Percentiles rank a stretch among this genome's conserved stretches.
phyloP scores from a whole-genome alignment of 2,329 filamentous ascomycete genomes.

The Triangularia setosa region DNA sequence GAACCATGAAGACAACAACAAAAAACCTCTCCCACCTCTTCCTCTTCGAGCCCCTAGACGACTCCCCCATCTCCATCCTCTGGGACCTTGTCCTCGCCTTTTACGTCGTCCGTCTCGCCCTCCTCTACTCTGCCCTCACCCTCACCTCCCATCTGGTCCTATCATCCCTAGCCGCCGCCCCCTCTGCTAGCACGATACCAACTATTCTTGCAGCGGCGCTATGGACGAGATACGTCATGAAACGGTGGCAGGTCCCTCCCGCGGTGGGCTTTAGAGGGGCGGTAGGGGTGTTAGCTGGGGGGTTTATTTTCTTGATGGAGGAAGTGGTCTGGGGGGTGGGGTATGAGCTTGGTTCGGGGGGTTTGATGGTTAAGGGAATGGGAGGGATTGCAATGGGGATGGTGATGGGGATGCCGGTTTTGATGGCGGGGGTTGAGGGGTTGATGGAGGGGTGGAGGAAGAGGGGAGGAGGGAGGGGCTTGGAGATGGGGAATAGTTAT shows the following conservation, averaged over 20 bases:
- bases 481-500: neutral
- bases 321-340: constrained; percentile 20
- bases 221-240: constrained; percentile 27
- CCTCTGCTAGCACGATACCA: neutral
- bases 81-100: constrained; percentile 37
- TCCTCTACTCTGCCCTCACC: constrained; percentile 31
- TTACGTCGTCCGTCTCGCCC: constrained; percentile 33
- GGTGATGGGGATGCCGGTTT: neutral
- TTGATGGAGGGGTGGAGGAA: neutral
- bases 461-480: neutral
- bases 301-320: constrained; percentile 25
- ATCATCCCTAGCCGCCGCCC: neutral
- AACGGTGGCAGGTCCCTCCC: constrained; percentile 30
- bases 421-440: constrained; percentile 2
- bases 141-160: constrained; percentile 25
- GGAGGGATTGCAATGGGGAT: neutral
- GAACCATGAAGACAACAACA: neutral
- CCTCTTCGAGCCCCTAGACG: constrained; percentile 32
- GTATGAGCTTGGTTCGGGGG: constrained; percentile 19
- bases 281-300: constrained; percentile 28
- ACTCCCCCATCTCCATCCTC: constrained; percentile 34
- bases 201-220: constrained; percentile 17
- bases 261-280: constrained; percentile 29
- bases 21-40: constrained; percentile 9
- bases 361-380: constrained; percentile 4